Evolutionary conservation across 2,329 filamentous ascomycete genomes (phyloP), one percentile per base, ranked within the genome.

Genomic region (Botrytis cinerea): DNA sequence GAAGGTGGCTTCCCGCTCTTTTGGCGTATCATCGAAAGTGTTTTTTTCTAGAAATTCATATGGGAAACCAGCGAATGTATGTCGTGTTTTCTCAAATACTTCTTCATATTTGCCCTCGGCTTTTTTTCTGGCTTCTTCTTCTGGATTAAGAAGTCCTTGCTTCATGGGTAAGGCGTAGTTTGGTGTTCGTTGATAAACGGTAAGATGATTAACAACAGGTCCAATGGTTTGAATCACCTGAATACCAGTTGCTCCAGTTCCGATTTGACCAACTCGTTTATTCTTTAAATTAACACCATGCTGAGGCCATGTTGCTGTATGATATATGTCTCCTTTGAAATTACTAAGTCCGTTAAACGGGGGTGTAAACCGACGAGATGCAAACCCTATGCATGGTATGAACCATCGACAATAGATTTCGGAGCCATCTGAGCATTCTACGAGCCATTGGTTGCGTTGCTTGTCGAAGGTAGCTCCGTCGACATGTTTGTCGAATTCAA

Each of bases 181-280:
- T 0, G 88, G 87, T 4, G 85, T 90, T 20, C 88, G 83, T 73
- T 89, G 85, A 77, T 88, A 90, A 2, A 90, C 85, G 3, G 79
- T 81, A 60, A 82, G 70, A 28, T 80, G 7, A 80, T 78, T 68
- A 83, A 84, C 0, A 81, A 83, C 5, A 81, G 82, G 18, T 77
- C 80, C 28, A 81, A 76, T 61, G n/a, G 54, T 71, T 60, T 72
- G 75, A 45, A 74, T 70, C 25, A 76, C 62, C 63, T 78, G 76
- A 38, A 76, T 73, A 75, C 80, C 48, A 77, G 78, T 62, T 73
- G 76, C 71, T 76, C 62, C 81, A 72, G 67, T 75, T 8, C 76
- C 76, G 35, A 78, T 74, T 20, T 72, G 46, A 18, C 63, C 71
- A 45, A 77, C 73, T 60, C 60, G n/a, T 59, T 77, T 78, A 40